phyloP scores from a whole-genome alignment of 2,329 filamentous ascomycete genomes.

The Dryadomyces sulphureus region DNA sequence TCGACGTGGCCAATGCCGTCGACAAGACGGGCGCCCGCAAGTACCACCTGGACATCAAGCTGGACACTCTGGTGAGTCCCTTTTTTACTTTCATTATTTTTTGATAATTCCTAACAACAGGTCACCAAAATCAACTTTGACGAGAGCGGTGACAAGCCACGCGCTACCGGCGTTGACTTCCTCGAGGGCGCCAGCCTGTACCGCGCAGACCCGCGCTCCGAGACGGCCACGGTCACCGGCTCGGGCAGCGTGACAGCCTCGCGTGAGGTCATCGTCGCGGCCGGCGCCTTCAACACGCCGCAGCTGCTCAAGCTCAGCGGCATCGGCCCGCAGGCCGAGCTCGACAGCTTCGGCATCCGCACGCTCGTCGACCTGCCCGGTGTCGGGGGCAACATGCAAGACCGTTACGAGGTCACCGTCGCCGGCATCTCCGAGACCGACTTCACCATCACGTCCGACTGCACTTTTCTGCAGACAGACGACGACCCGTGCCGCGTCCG shows the following conservation, averaged over 20 bases:
- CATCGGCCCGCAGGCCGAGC: constrained; percentile 22
- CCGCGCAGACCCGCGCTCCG: constrained; percentile 24
- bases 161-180: constrained; percentile 27
- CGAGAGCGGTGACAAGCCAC: constrained; percentile 10
- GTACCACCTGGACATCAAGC: constrained; percentile 26
- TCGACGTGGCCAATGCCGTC: constrained; percentile 14
- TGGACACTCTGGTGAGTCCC: constrained; percentile 16
- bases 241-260: constrained; percentile 7
- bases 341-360: constrained; percentile 8
- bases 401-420: constrained; percentile 21
- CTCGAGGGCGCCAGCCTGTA: constrained; percentile 25
- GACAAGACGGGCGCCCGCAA: constrained; percentile 25
- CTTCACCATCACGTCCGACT: constrained; percentile 1
- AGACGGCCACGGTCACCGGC: constrained; percentile 12
- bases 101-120: background rate
- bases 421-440: constrained; percentile 2
- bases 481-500: background rate
- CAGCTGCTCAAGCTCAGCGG: constrained; percentile 39
- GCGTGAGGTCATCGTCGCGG: constrained; percentile 16
- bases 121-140: constrained; percentile 24
- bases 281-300: constrained; percentile 35
- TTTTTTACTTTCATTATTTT: background rate
- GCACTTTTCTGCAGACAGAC: constrained; percentile 1
- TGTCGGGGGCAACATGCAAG: constrained; percentile 35
- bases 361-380: constrained; percentile 30